These are phyloP conservation scores for Incumbomyces delicatus DNA, from an alignment of 2,329 filamentous ascomycete genomes.

Conservation along the genomic window DNA sequence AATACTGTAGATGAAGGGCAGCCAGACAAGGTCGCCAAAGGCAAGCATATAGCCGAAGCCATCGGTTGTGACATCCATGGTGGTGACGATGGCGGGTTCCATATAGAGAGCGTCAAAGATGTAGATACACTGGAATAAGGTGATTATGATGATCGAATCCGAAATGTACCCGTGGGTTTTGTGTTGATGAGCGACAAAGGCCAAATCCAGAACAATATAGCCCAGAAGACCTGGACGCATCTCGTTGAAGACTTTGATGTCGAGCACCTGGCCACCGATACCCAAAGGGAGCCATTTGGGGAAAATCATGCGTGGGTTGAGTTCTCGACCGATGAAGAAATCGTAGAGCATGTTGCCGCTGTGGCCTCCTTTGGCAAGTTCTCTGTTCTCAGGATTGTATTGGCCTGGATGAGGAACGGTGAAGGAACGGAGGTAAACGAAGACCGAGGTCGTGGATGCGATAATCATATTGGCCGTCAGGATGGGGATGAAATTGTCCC, in stretches of 20 bases:
- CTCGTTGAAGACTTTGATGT: constrained; percentile 85
- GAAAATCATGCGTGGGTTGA: constrained; percentile 69
- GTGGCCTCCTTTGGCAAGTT: constrained; percentile 72
- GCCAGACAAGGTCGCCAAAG: constrained; percentile 87
- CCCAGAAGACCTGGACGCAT: constrained; percentile 84
- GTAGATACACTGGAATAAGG: constrained; percentile 69
- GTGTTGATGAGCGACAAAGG: constrained; percentile 82
- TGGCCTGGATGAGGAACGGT: constrained; percentile 52
- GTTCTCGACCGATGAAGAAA: constrained; percentile 91
- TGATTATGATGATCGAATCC: constrained; percentile 74
- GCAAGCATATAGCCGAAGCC: constrained; percentile 93
- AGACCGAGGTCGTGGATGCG: constrained; percentile 61
- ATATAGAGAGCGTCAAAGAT: constrained; percentile 77
- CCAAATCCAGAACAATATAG: constrained; percentile 76
- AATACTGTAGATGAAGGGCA: constrained; percentile 78
- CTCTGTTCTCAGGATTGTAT: constrained; percentile 61
- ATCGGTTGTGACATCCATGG: constrained; percentile 87
- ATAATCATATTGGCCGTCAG: constrained; percentile 75
- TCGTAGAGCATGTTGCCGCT: constrained; percentile 84
- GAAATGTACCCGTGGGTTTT: constrained; percentile 71
- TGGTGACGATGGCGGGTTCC: constrained; percentile 81
- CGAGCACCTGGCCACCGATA: constrained; percentile 61
- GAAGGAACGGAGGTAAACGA: constrained; percentile 75
- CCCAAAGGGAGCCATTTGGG: constrained; percentile 50
- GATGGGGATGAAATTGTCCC: constrained; percentile 80